Evolutionary conservation across 2,329 filamentous ascomycete species (phyloP), one percentile per base, ranked within the genome.

Genomic region (Xylariales sp.): DNA sequence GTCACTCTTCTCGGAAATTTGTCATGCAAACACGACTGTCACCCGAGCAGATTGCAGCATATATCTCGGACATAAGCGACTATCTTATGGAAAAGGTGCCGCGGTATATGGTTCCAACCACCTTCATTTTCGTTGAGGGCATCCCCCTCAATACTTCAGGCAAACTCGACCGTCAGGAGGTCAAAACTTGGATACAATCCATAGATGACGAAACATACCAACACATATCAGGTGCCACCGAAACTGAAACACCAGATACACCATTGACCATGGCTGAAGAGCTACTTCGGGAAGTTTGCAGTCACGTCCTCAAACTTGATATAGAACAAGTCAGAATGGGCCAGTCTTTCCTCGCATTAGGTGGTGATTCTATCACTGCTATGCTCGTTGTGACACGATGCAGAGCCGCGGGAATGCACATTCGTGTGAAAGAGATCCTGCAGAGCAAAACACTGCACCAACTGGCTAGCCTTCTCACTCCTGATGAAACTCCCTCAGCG

Each of bases 41-140:
- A n/a, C n/a, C n/a, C n/a, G n/a, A n/a, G n/a, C n/a, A n/a, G n/a
- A n/a, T n/a, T n/a, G n/a, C n/a, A n/a, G n/a, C n/a, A n/a, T n/a
- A n/a, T n/a, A n/a, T n/a, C n/a, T n/a, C n/a, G n/a, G n/a, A n/a
- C n/a, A n/a, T n/a, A n/a, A n/a, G n/a, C n/a, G n/a, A n/a, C n/a
- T n/a, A n/a, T n/a, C n/a, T n/a, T n/a, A n/a, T n/a, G n/a, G n/a
- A n/a, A n/a, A n/a, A n/a, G n/a, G n/a, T n/a, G n/a, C n/a, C n/a
- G n/a, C n/a, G n/a, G n/a, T 47, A 47, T 23, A 47, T 47, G 44
- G 30, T 47, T 11, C 44, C 46, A 4, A 37, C 42, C 10, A 11
- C 37, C n/a, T 43, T 38, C 18, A 18, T 46, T 1, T 23, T 40
- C 6, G 21, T 46, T 2, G 18, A 28, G 4, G 25, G n/a, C 11